These are phyloP conservation scores for Plenodomus tracheiphilus DNA, from an alignment of 2,329 filamentous ascomycete species.

Conservation along the genomic window DNA sequence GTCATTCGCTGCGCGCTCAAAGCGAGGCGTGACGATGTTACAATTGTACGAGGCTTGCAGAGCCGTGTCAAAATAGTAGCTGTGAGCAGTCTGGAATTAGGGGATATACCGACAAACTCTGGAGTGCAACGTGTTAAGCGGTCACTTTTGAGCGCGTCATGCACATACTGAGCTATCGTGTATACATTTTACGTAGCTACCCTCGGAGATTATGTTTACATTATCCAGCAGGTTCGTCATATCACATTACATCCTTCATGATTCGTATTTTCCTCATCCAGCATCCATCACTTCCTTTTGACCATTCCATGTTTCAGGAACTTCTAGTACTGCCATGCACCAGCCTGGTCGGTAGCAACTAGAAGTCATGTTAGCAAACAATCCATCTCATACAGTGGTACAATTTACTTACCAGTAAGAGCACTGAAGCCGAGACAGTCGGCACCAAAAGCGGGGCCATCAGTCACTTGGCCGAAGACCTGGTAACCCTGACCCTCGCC, in stretches of 20 bases:
- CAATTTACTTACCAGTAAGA: constrained; percentile 30
- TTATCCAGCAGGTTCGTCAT: not conserved
- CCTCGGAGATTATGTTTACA: not conserved
- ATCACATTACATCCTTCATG: not conserved
- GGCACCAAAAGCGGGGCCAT: constrained; percentile 2
- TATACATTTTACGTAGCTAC: constrained; percentile 6
- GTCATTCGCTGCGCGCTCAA: constrained; percentile 65
- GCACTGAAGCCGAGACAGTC: constrained; percentile 42
- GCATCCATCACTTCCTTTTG: constrained; percentile 2
- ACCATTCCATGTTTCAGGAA: not conserved
- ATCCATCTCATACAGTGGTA: not conserved
- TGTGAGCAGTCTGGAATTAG: constrained; percentile 10
- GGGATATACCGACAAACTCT: constrained; percentile 23
- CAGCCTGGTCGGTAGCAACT: constrained; percentile 27
- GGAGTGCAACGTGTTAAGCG: constrained; percentile 28
- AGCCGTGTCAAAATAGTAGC: constrained; percentile 63
- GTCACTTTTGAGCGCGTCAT: constrained; percentile 14
- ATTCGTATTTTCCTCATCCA: constrained; percentile 2
- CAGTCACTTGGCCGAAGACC: constrained; percentile 34
- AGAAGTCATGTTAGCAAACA: constrained; percentile 10
- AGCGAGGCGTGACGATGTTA: constrained; percentile 65
- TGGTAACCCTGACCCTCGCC: constrained; percentile 31
- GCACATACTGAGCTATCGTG: constrained; percentile 11
- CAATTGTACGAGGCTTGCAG: constrained; percentile 65
- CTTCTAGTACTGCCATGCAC: constrained; percentile 44